Base-by-base conservation (phyloP, 2,329 filamentous ascomycete species). In the Colletotrichum cordylinicola region DNA sequence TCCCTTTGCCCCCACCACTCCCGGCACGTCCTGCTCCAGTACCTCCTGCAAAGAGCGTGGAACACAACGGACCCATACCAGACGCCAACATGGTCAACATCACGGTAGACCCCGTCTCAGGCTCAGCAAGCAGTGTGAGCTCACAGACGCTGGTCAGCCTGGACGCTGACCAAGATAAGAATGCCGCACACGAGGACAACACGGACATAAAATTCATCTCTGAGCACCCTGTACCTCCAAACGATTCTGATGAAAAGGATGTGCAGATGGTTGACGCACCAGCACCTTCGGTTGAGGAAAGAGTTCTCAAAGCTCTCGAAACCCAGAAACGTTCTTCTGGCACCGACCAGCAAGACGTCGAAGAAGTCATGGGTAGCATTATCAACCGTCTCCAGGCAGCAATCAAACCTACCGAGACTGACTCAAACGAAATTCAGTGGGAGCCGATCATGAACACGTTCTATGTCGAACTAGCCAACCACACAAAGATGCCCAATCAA, bases 321-420 rank as follows among this genome's bases (percentile, higher is more conserved):
- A 86, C 85, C 80, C 87, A 85, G 81, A 86, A 86, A 70, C 78
- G 86, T 80, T 85, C 85, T 37, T 88, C 87, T 12, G 89, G 89
- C 4, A 91, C 89, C 1, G 88, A 95, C 39, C 97, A 99, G 82
- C 96, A 99, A 85, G 97, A 99, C 84, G 96, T 98, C 6, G 96
- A 96, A 15, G 97, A 99, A 84, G 96, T 98, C 61, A 96, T 98
- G 86, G 95, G 95, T 74, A 97, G 96, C 80, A 94, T 98, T 31
- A 91, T 98, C 74, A 96, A 96, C 81, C 94, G 97, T 67, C 88
- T 98, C n/a, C 94, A 97, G 80, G 96, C 95, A 68, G 96, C 96
- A 4, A 96, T 98, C 81, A 93, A 90, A 73, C 91, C 95, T 8
- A 90, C 90, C n/a, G 87, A 91, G 39, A 91, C 95, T 75, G 83